Evolutionary conservation across 441 rosid genomes (phyloP).

Genomic region (Bruguiera hainesii): DNA sequence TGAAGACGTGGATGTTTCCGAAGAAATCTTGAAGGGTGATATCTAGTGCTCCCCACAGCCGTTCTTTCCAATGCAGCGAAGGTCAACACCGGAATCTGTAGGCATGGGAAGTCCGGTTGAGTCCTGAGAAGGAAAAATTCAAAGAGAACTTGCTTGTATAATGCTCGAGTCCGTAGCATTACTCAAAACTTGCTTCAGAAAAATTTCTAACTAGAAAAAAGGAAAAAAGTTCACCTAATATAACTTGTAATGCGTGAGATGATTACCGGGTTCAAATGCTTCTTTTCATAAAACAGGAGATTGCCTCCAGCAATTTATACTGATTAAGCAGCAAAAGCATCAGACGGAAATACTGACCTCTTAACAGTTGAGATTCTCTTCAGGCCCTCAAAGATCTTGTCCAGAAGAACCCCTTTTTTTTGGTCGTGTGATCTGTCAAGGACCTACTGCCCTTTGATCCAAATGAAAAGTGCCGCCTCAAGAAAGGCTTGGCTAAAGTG

Average conservation of each 20-base stretch:
- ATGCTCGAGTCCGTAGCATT: background rate
- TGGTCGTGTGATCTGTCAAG: constrained; percentile 36
- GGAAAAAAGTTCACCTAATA: background rate
- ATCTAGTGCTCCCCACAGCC: constrained; percentile 11
- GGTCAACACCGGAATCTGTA: constrained; percentile 28
- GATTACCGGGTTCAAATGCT: background rate
- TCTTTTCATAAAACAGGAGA: background rate
- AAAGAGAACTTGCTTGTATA: background rate
- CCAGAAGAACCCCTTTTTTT: constrained; percentile 89
- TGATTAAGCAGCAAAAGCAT: constrained; percentile 7
- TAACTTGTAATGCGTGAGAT: background rate
- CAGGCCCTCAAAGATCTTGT: constrained; percentile 71
- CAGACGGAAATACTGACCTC: constrained; percentile 34
- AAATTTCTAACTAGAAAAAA: background rate
- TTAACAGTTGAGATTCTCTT: constrained; percentile 27
- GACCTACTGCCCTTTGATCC: constrained; percentile 62
- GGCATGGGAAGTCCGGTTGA: background rate
- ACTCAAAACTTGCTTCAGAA: background rate
- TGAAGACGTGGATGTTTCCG: constrained; percentile 22
- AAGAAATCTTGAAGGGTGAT: constrained; percentile 14
- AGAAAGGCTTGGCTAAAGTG: constrained; percentile 56
- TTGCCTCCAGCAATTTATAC: background rate
- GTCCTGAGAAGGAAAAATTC: background rate
- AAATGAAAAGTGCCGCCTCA: constrained; percentile 73
- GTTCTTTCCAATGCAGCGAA: constrained; percentile 23